Evolutionary conservation across 768 basidiomycete genomes (phyloP), one percentile per base, ranked within the genome.

Genomic region (Leccinum disarticulatum): DNA sequence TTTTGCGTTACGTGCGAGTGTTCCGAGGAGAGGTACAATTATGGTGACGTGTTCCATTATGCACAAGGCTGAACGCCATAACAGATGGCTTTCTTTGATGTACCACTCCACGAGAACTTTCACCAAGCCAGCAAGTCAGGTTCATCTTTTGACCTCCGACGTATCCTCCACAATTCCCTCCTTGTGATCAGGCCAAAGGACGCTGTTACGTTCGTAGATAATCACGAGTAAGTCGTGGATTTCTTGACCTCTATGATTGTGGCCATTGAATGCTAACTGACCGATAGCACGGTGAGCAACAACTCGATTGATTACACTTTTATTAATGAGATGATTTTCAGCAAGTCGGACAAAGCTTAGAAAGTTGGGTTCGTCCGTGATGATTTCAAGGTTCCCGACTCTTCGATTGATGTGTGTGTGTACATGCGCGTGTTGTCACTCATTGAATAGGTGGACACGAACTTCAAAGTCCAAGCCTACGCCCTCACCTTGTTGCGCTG

Each of bases 151-250:
- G 94, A 96, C 73, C 79, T 98, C 50, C 78, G 93, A 61, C 82
- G 70, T 33, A 87, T 98, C 61, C 76, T 95, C 43, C 78, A 88
- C 54, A 78, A 81, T 50, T 88, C 90, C 1, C 72, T 98, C 11
- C 80, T 92, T 17, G 79, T 87, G 57, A 68, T 76, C 3, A 81
- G 84, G 60, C 93, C 95, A 3, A 77, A 81, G 28, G 91, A 94
- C 68, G 90, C 94, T 4, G 91, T 97, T 6, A 93, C 91, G 0
- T 93, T 93, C 67, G 91, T 93, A 7, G 91, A 94, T 66, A 94
- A 93, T 71, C 91, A 94, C 64, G 92, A 94, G 91, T 92, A 62
- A 74, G 87, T 75, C 10, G 38, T 54, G 2, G 11, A 1, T 33
- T 15, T 28, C 27, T 6, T 56, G 38, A 38, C 56, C 11, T 22